These are phyloP conservation scores for Xylaria grammica DNA, from an alignment of 495 filamentous ascomycete species.

Conservation along the genomic window DNA sequence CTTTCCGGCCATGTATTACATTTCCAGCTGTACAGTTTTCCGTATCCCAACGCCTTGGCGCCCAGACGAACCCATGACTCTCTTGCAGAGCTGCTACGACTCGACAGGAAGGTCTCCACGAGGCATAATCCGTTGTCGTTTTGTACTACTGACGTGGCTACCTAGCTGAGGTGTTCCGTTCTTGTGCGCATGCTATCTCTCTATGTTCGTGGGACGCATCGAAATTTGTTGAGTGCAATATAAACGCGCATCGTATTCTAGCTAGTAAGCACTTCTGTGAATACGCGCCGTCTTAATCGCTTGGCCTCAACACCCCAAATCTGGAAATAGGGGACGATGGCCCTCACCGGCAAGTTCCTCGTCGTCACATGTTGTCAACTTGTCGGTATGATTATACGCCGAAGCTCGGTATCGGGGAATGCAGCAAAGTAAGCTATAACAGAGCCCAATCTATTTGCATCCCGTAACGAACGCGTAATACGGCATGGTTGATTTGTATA, in stretches of 20 bases:
- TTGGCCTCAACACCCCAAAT: background rate
- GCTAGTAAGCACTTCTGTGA: background rate
- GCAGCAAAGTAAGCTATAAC: background rate
- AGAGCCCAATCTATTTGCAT: background rate
- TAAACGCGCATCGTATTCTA: background rate
- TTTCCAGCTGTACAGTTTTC: slow-evolving; percentile 16
- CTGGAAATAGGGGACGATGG: background rate
- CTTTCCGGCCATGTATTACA: slow-evolving; percentile 9
- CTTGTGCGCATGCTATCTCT: background rate
- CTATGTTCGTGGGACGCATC: slow-evolving; percentile 5
- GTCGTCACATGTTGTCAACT: background rate
- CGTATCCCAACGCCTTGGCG: slow-evolving; percentile 18
- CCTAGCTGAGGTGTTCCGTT: background rate
- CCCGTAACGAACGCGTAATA: background rate
- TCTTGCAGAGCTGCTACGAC: slow-evolving; percentile 16
- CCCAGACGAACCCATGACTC: slow-evolving; percentile 19
- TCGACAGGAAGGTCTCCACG: slow-evolving; percentile 21
- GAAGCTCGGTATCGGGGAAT: background rate
- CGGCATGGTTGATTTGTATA: slow-evolving; percentile 1
- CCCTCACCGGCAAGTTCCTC: background rate
- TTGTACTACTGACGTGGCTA: slow-evolving; percentile 18
- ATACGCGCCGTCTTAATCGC: no score
- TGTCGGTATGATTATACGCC: background rate
- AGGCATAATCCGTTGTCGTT: slow-evolving; percentile 3
- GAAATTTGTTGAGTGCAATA: slow-evolving; percentile 8